Conservation (phyloP, 148 eudicot species). For the Suaeda aralocaspica region DNA sequence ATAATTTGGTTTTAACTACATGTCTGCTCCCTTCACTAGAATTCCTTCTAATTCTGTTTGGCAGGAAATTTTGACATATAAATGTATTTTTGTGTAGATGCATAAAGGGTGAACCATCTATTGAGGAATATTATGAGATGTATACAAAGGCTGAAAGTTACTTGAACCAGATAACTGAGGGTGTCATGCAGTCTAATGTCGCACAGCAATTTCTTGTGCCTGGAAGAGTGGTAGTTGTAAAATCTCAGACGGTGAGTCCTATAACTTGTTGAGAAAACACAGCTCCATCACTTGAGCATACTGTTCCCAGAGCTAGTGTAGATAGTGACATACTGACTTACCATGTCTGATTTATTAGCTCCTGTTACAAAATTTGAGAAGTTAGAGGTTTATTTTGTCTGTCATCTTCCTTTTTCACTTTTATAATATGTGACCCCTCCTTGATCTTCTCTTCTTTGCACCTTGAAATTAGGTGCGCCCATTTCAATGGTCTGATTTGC, state of each 20-base stretch:
- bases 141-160: constrained; percentile 65
- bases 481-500: neutral
- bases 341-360: constrained; percentile 1
- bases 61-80: constrained; percentile 9
- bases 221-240: constrained; percentile 84
- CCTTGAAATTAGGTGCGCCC: neutral
- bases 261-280: neutral
- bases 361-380: neutral
- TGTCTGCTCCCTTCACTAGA: neutral
- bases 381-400: neutral
- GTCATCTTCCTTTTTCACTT: neutral
- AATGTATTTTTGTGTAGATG: constrained; percentile 50
- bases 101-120: constrained; percentile 90
- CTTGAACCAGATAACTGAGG: constrained; percentile 61
- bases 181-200: constrained; percentile 61
- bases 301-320: neutral
- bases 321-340: neutral
- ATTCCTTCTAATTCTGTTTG: too few species aligned
- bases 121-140: constrained; percentile 81
- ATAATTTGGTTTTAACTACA: neutral
- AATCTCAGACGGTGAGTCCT: constrained; percentile 80
- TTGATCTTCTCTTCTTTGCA: neutral
- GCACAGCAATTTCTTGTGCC: constrained; percentile 62
- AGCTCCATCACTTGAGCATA: neutral
- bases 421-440: neutral